Evolutionary conservation across 176 grass and related monocot species (phyloP), one percentile per base, ranked within the genome.

Genomic region (Hordeum marinum): DNA sequence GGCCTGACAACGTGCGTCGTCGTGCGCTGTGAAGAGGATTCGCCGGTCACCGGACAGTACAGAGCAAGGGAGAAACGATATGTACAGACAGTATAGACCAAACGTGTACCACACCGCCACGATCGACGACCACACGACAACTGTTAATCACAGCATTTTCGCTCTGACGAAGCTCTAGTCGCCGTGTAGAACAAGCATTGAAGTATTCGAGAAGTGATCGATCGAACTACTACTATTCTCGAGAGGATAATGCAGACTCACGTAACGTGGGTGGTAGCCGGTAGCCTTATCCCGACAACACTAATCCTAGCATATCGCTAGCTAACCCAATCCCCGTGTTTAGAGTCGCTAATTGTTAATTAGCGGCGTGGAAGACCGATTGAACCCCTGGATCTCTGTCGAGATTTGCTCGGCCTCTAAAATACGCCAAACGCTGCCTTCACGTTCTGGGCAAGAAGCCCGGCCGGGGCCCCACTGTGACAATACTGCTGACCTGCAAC

Each of bases 391-490:
- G 50, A 54, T 54, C 50, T 18, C 15, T 21, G 52, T 55, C 52
- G 14, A 17, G 14, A 50, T 50, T 50, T 50, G 50, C 0, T 6
- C 18, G 40, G 63, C 41, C 18, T 20, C 6, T 79, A 24, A 55
- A 40, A 8, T 14, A 62, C 3, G n/a, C 27, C 10, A 62, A 42
- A 1, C 45, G 48, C 8, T 54, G 32, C 75, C 75, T 87, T 82
- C 80, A 79, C 75, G 83, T 39, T 59, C 36, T 13, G 57, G 72
- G 76, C 63, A 82, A 77, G 34, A 50, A 77, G 34, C 5, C 7
- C 52, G 52, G 52, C 17, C 5, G 8, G 1, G 83, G 88, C 9
- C 60, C 82, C 83, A 23, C 77, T 1, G 4, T 11, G 46, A 81
- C 17, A 64, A 39, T 64, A 54, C 8, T 27, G 64, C 17, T 31